phyloP scores from a whole-genome alignment of 164 flowering plant genomes.

The Magnolia sinica region DNA sequence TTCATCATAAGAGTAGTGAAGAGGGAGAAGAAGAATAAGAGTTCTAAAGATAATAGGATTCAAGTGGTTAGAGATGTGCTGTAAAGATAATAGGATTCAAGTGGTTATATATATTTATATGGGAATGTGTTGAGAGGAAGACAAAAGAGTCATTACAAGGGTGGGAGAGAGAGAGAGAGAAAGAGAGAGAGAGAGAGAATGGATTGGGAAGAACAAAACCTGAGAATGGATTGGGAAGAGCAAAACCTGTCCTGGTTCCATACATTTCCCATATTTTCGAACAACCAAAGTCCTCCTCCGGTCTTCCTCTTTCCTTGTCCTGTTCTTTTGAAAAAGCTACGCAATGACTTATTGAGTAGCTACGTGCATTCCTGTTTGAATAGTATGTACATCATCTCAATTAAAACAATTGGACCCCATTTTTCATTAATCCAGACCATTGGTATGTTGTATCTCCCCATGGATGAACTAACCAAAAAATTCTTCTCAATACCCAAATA shows the following conservation, averaged over 20 bases:
- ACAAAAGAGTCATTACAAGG: background rate
- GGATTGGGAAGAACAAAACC: background rate
- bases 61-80: background rate
- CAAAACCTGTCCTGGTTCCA: background rate
- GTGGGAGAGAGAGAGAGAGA: too few relatives aligned
- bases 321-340: background rate
- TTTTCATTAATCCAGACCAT: too few relatives aligned
- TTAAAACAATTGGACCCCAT: too few relatives aligned
- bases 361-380: background rate
- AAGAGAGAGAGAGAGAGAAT: background rate
- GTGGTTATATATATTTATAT: conserved; percentile 7
- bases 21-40: background rate
- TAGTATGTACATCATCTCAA: too few relatives aligned
- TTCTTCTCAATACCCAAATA: too few relatives aligned
- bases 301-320: conserved; percentile 12
- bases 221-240: background rate
- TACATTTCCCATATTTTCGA: background rate
- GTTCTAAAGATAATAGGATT: background rate
- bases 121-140: conserved; percentile 4
- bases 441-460: too few relatives aligned
- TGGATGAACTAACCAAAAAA: too few relatives aligned
- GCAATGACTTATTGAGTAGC: background rate
- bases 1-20: conserved; percentile 13
- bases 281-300: conserved; percentile 8
- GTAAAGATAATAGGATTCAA: too few relatives aligned